Percentiles rank a stretch among this genome's conserved stretches.
These are phyloP conservation scores for Geotrichum phurueaensis DNA, from an alignment of 1,139 yeast genomes.

Conservation along the genomic window DNA sequence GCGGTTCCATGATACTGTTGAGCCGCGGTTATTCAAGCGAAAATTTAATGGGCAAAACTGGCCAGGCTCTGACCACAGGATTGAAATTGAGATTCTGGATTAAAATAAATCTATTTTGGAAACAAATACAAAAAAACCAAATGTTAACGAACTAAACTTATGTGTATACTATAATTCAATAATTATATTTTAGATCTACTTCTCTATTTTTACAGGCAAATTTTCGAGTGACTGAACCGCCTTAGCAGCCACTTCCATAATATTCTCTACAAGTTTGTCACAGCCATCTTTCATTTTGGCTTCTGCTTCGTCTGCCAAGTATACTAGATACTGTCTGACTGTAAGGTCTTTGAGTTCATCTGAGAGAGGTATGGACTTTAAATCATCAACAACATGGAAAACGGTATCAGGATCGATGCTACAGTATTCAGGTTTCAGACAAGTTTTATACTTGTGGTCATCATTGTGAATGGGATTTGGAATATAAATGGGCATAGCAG, in stretches of 20 bases:
- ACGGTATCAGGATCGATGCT: neutral
- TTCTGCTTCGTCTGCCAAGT: neutral
- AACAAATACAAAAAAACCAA: neutral
- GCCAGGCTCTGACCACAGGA: constrained; percentile 34
- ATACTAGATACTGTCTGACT: neutral
- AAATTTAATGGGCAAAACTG: constrained; percentile 46
- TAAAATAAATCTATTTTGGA: constrained; percentile 28
- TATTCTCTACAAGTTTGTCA: neutral
- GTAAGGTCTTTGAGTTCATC: neutral
- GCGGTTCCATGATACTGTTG: constrained; percentile 42
- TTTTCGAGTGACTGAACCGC: neutral
- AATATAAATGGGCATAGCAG: neutral
- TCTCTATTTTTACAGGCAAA: too few relatives aligned
- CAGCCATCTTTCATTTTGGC: neutral
- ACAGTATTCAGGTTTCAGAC: neutral
- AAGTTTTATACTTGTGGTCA: neutral
- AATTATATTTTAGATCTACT: too few relatives aligned
- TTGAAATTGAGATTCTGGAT: constrained; percentile 38
- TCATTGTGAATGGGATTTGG: neutral
- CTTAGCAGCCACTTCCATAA: neutral
- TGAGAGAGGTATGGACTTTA: neutral
- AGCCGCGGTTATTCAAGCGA: constrained; percentile 51
- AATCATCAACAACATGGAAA: neutral
- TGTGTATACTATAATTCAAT: too few relatives aligned
- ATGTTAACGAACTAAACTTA: neutral